phyloP scores from a whole-genome alignment of 352 stramenopile genomes.

The Phytopythium montanum region DNA sequence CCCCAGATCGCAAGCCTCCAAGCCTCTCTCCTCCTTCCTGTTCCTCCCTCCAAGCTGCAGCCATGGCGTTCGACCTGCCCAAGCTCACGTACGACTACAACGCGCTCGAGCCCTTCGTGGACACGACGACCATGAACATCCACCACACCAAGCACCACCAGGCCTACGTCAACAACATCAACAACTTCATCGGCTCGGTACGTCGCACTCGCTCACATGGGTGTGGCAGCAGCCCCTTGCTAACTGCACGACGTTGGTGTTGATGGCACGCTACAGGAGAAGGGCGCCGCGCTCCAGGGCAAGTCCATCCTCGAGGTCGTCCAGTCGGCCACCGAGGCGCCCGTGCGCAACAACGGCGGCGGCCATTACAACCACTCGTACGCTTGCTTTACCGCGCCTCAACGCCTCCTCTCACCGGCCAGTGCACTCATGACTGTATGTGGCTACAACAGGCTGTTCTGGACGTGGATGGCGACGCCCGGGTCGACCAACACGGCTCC shows the following conservation, averaged over 20 bases:
- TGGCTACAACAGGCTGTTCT: slow-evolving; percentile 71
- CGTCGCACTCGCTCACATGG: slow-evolving; percentile 5
- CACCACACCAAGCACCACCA: slow-evolving; percentile 93
- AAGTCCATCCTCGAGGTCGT: slow-evolving; percentile 85
- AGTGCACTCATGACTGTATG: not conserved
- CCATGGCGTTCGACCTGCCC: slow-evolving; percentile 76
- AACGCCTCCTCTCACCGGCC: no score
- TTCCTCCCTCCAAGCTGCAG: not conserved
- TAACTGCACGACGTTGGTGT: not conserved
- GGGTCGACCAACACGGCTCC: slow-evolving; percentile 78
- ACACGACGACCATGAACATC: slow-evolving; percentile 89
- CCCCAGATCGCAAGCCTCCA: slow-evolving; percentile 17
- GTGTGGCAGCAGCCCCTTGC: no score
- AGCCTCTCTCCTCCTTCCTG: not conserved
- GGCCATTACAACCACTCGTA: slow-evolving; percentile 84
- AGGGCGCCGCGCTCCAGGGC: slow-evolving; percentile 60
- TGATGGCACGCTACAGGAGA: slow-evolving; percentile 32
- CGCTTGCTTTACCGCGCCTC: not conserved
- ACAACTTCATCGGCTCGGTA: slow-evolving; percentile 79
- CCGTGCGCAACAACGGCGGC: slow-evolving; percentile 83
- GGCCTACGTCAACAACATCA: slow-evolving; percentile 89
- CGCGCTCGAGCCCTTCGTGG: slow-evolving; percentile 86
- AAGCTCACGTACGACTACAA: slow-evolving; percentile 86
- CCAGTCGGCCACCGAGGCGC: slow-evolving; percentile 61
- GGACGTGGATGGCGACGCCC: slow-evolving; percentile 88